Evolutionary conservation across 2,329 filamentous ascomycete species (phyloP).

Genomic region (Madurella mycetomatis): DNA sequence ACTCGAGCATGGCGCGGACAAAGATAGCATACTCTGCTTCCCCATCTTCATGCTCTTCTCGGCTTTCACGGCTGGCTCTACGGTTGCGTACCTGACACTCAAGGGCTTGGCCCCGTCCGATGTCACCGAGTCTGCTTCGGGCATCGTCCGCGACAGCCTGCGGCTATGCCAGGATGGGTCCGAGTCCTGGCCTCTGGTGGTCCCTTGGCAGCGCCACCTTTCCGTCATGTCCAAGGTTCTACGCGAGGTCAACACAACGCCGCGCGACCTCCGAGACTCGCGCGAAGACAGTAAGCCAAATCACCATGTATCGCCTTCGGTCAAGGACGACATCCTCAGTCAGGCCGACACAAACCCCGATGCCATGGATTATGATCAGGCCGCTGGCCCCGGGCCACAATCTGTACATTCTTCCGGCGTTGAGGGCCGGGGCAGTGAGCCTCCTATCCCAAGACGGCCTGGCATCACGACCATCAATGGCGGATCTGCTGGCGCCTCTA

Average conservation of each 20-base stretch:
- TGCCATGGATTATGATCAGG: slow-evolving; percentile 54
- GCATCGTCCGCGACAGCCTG: slow-evolving; percentile 55
- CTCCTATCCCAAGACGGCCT: slow-evolving; percentile 46
- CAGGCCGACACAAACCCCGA: slow-evolving; percentile 53
- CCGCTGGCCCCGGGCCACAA: slow-evolving; percentile 33
- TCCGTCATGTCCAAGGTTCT: slow-evolving; percentile 59
- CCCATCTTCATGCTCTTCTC: slow-evolving; percentile 62
- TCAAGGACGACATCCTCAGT: slow-evolving; percentile 54
- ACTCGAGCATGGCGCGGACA: slow-evolving; percentile 53
- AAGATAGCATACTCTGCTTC: slow-evolving; percentile 56
- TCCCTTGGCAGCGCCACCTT: slow-evolving; percentile 56
- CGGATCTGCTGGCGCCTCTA: slow-evolving; percentile 45
- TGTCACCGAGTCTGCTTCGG: slow-evolving; percentile 52
- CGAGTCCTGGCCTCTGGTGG: slow-evolving; percentile 56
- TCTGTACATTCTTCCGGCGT: slow-evolving; percentile 32
- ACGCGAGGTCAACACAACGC: slow-evolving; percentile 45
- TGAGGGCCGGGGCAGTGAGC: slow-evolving; percentile 50
- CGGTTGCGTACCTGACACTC: slow-evolving; percentile 58
- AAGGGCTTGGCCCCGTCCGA: slow-evolving; percentile 55
- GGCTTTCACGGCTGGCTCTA: slow-evolving; percentile 57
- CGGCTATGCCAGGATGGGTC: slow-evolving; percentile 56
- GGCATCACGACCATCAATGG: slow-evolving; percentile 58
- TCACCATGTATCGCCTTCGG: slow-evolving; percentile 34
- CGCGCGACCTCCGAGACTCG: slow-evolving; percentile 29
- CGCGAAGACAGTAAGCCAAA: slow-evolving; percentile 35